These are phyloP conservation scores for Inga laurina DNA, from an alignment of 306 rosid species.

Conservation along the genomic window DNA sequence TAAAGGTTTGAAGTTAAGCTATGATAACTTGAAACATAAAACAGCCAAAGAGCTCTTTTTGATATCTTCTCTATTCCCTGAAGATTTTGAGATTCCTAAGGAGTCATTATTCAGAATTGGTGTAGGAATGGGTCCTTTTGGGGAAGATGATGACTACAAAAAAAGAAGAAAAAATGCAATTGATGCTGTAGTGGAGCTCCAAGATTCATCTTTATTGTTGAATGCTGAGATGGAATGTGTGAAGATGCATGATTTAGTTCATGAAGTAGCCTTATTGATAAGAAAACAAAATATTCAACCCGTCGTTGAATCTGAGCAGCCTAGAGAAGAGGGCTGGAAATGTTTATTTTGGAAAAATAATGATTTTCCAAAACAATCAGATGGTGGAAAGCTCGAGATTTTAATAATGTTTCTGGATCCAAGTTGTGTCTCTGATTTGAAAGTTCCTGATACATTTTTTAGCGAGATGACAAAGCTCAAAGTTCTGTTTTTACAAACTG, in stretches of 20 bases:
- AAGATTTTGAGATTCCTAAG: neutral
- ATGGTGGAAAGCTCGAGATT: neutral
- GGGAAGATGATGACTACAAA: neutral
- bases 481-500: neutral
- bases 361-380: neutral
- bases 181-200: neutral
- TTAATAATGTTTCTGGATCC: neutral
- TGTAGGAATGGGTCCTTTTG: neutral
- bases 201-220: neutral
- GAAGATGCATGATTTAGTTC: conserved; percentile 36
- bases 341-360: neutral
- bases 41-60: conserved; percentile 11
- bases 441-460: no score
- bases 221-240: neutral
- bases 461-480: neutral
- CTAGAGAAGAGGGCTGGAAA: neutral
- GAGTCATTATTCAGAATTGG: neutral
- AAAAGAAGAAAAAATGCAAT: no score
- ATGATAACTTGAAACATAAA: neutral
- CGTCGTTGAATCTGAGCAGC: no score
- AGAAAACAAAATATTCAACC: conserved; percentile 4
- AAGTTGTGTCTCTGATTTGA: neutral
- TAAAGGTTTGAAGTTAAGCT: conserved; percentile 19
- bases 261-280: neutral
- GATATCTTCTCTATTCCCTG: conserved; percentile 27